Evolutionary conservation across 441 rosid genomes (phyloP), one percentile per base, ranked within the genome.

Genomic region (Bruguiera hainesii): DNA sequence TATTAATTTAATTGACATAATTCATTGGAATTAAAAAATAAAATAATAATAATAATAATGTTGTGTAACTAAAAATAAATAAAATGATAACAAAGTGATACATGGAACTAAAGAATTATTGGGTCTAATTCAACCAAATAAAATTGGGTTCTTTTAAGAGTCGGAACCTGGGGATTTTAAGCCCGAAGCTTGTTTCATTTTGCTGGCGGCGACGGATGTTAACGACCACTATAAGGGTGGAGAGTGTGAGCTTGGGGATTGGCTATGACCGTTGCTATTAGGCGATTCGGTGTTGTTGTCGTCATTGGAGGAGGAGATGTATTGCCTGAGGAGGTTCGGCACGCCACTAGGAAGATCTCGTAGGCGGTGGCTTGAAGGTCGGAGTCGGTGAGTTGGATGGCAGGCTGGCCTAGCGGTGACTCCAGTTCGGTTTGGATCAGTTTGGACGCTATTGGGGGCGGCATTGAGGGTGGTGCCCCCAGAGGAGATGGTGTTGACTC

Each of bases 271-370:
- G 66, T 72, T n/a, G 20, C 66, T 73, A 59, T 30, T 72, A 8
- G 85, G 85, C 6, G 85, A 79, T 55, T 86, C 89, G 2, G 81
- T 56, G 70, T 33, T 6, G 37, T 7, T 33, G 37, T 51, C n/a
- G 56, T 51, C 8, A 51, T 65, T 76, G 46, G 80, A 28, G 67
- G 58, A 37, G 28, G 82, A 42, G 65, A 72, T 64, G 52, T 72
- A 88, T 87, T 94, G 0, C 87, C 89, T 7, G 96, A 74, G 71
- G 98, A 85, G 37, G 97, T 87, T n/a, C 98, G 96, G 71, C 86
- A 80, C 4, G 86, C 85, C 62, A 93, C 89, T 63, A 87, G 84
- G 79, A 93, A 89, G 93, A 93, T 87, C 87, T 93, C 98, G 83
- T 86, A 91, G 51, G 96, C 89, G 39, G 88, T 81, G 79, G 88